Percentiles rank a stretch among this genome's conserved stretches.
Conservation (phyloP, 106 monocot species). For the Dendrobium officinale region DNA sequence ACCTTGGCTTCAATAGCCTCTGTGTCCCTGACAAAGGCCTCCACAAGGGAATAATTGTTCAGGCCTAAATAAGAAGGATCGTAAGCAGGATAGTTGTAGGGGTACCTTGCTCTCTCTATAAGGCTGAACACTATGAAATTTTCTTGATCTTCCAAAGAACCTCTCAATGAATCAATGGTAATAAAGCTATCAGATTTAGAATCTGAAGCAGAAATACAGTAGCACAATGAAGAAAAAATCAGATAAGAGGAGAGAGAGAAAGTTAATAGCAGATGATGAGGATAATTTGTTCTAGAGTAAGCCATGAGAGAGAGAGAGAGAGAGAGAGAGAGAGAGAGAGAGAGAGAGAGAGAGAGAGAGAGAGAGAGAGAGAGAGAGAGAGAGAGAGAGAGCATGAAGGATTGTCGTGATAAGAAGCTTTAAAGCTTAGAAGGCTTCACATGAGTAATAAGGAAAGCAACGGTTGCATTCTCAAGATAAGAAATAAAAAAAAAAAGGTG, state of each 20-base stretch:
- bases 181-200: not conserved
- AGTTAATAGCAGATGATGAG: not conserved
- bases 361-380: not conserved
- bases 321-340: not conserved
- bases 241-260: not conserved
- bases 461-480: not conserved
- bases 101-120: slow-evolving; percentile 51
- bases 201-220: not conserved
- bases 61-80: slow-evolving; percentile 5
- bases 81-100: slow-evolving; percentile 39
- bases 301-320: slow-evolving; percentile 4
- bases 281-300: not conserved
- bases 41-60: slow-evolving; percentile 16
- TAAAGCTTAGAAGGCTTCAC: too few relatives aligned
- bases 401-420: too few relatives aligned
- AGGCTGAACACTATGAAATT: slow-evolving; percentile 76
- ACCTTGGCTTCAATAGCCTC: slow-evolving; percentile 65
- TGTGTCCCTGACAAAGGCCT: slow-evolving; percentile 38
- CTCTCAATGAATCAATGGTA: slow-evolving; percentile 47
- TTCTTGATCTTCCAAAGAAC: slow-evolving; percentile 43
- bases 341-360: slow-evolving; percentile 10
- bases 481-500: too few relatives aligned
- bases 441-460: not conserved
- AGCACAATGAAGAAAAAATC: not conserved
- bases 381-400: not conserved